Conservation (phyloP, 2,329 filamentous ascomycete genomes). For the Volutella citrinella region DNA sequence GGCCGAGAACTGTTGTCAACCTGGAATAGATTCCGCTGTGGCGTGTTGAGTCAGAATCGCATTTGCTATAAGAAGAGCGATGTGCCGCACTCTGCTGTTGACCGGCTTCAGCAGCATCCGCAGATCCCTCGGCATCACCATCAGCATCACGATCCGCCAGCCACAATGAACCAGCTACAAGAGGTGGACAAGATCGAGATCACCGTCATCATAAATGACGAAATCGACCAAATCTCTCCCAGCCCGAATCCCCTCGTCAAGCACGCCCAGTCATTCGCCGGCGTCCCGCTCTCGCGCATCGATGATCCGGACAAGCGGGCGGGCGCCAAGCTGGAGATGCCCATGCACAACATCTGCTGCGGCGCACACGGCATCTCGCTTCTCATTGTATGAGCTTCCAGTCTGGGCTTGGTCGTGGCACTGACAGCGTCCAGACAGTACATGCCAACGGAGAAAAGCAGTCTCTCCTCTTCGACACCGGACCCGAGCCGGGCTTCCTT, state of each 20-base stretch:
- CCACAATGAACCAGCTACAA: too few relatives aligned
- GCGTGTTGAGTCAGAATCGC: too few relatives aligned
- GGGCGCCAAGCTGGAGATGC: slow-evolving; percentile 40
- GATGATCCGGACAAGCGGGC: slow-evolving; percentile 33
- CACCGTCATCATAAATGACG: slow-evolving; percentile 51
- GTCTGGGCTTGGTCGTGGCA: too few relatives aligned
- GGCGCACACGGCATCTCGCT: slow-evolving; percentile 53
- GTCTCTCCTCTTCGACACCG: slow-evolving; percentile 51
- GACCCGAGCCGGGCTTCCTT: slow-evolving; percentile 50
- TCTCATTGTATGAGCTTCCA: slow-evolving; percentile 46
- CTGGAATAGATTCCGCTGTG: too few relatives aligned
- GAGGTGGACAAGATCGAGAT: slow-evolving; percentile 41
- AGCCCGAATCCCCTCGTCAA: slow-evolving; percentile 40
- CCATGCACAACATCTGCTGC: slow-evolving; percentile 50
- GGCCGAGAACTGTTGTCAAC: too few relatives aligned
- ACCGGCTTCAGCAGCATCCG: too few relatives aligned
- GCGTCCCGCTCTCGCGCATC: slow-evolving; percentile 36
- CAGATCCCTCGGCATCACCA: too few relatives aligned
- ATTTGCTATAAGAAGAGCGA: too few relatives aligned
- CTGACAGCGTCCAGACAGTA: slow-evolving; percentile 39
- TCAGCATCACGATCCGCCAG: too few relatives aligned
- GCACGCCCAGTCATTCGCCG: slow-evolving; percentile 39
- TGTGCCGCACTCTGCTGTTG: too few relatives aligned
- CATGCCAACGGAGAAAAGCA: slow-evolving; percentile 41
- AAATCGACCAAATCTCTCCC: slow-evolving; percentile 50